Evolutionary conservation across 2,329 filamentous ascomycete species (phyloP).

Genomic region (Capronia epimyces): DNA sequence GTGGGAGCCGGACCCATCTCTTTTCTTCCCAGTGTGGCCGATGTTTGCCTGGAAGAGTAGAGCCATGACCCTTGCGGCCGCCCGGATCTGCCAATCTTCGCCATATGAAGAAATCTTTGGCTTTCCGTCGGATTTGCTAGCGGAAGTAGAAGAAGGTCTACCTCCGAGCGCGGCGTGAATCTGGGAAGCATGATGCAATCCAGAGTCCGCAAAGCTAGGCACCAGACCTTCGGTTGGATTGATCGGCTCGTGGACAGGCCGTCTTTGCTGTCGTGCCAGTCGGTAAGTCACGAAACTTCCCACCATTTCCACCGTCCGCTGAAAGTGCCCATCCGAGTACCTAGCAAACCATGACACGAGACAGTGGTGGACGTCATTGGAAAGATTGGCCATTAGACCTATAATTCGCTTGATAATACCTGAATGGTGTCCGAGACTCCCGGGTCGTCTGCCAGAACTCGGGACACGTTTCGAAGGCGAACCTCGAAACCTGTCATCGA

Average conservation of each 20-base stretch:
- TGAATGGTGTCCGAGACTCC: constrained; percentile 63
- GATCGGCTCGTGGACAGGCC: constrained; percentile 46
- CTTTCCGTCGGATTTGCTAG: constrained; percentile 48
- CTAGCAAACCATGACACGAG: constrained; percentile 73
- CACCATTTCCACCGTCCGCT: constrained; percentile 68
- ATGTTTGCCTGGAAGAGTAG: constrained; percentile 79
- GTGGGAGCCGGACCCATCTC: constrained; percentile 31
- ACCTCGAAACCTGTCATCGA: constrained; percentile 20
- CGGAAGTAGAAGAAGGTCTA: constrained; percentile 45
- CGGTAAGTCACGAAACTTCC: constrained; percentile 77
- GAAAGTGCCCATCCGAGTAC: constrained; percentile 62
- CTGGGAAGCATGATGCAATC: constrained; percentile 56
- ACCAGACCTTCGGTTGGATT: constrained; percentile 64
- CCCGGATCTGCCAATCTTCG: constrained; percentile 86
- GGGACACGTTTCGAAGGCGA: constrained; percentile 20
- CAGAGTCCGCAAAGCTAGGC: constrained; percentile 64
- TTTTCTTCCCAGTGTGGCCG: constrained; percentile 39
- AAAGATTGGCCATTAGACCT: constrained; percentile 70
- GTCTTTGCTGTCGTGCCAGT: constrained; percentile 63
- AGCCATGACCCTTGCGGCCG: constrained; percentile 72
- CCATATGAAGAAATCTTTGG: constrained; percentile 56
- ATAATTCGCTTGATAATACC: constrained; percentile 80
- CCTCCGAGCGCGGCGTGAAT: constrained; percentile 69
- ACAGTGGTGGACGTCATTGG: constrained; percentile 69
- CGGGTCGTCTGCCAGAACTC: constrained; percentile 29